A percentile compares a stretch with the other conserved stretches of the same genome.
These are phyloP conservation scores for Pythium monospermum DNA, from an alignment of 352 stramenopile genomes.

Conservation along the genomic window DNA sequence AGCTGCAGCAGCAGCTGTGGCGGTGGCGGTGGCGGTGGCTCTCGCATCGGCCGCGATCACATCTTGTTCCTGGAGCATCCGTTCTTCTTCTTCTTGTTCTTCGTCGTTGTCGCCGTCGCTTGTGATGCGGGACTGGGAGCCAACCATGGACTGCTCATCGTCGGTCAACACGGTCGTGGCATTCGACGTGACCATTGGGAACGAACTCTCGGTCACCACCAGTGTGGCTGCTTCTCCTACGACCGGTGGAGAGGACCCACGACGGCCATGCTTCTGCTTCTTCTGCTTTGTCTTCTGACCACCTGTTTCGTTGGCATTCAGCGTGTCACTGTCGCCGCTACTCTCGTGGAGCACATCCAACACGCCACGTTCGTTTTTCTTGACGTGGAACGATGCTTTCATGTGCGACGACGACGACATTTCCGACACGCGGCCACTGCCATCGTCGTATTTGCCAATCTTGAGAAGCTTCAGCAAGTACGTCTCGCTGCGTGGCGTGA, in stretches of 20 bases:
- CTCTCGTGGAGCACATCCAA: conserved; percentile 21
- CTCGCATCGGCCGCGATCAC: neutral
- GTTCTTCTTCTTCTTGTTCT: too few relatives aligned
- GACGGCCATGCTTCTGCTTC: too few relatives aligned
- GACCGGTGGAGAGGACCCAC: neutral
- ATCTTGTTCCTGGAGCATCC: neutral
- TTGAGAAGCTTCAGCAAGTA: conserved; percentile 53
- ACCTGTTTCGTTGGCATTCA: neutral
- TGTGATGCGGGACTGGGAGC: conserved; percentile 5
- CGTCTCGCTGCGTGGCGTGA: conserved; percentile 40
- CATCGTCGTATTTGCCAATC: conserved; percentile 47
- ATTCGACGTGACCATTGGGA: conserved; percentile 23
- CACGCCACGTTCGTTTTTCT: conserved; percentile 10
- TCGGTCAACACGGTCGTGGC: conserved; percentile 24
- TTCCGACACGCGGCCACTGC: conserved; percentile 20
- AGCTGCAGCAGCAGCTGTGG: neutral
- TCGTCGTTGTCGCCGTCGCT: neutral
- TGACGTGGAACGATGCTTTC: conserved; percentile 9
- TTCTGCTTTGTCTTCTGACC: too few relatives aligned
- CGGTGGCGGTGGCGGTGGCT: neutral
- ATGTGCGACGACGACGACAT: conserved; percentile 3
- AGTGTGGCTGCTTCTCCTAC: conserved; percentile 19
- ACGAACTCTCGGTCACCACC: conserved; percentile 7
- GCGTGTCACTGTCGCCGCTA: conserved; percentile 16
- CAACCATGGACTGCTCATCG: conserved; percentile 22